These are phyloP conservation scores for Fragilaria crotonensis DNA, from an alignment of 108 stramenopile species.

Conservation along the genomic window DNA sequence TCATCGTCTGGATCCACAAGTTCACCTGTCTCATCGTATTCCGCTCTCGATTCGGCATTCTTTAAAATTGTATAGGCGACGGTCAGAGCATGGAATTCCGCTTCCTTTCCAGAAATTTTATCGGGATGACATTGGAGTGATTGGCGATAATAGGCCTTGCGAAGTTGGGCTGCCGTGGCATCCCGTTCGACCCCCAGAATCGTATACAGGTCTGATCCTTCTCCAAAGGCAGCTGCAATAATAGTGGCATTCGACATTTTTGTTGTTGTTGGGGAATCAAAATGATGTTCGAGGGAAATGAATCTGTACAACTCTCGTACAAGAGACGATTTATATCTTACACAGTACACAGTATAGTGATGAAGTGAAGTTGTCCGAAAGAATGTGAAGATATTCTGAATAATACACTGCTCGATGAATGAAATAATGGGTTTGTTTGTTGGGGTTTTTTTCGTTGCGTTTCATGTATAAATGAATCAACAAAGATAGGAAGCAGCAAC, in stretches of 20 bases:
- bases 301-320: too few relatives aligned
- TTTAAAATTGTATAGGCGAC: slow-evolving; percentile 36
- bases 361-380: too few relatives aligned
- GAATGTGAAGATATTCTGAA: too few relatives aligned
- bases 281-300: too few relatives aligned
- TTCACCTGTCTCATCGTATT: slow-evolving; percentile 67
- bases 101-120: slow-evolving; percentile 39
- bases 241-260: slow-evolving; percentile 1
- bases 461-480: too few relatives aligned
- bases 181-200: slow-evolving; percentile 43
- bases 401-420: too few relatives aligned
- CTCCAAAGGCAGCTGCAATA: slow-evolving; percentile 47
- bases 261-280: too few relatives aligned
- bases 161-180: slow-evolving; percentile 46
- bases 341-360: too few relatives aligned
- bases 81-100: slow-evolving; percentile 51
- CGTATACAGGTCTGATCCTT: slow-evolving; percentile 50
- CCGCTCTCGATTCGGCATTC: slow-evolving; percentile 27
- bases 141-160: slow-evolving; percentile 75
- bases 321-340: too few relatives aligned
- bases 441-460: too few relatives aligned
- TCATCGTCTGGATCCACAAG: slow-evolving; percentile 46
- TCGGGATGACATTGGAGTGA: slow-evolving; percentile 70
- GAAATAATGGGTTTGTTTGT: too few relatives aligned
- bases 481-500: too few relatives aligned